phyloP scores from a whole-genome alignment of 768 basidiomycete species.

The Mycena venus region DNA sequence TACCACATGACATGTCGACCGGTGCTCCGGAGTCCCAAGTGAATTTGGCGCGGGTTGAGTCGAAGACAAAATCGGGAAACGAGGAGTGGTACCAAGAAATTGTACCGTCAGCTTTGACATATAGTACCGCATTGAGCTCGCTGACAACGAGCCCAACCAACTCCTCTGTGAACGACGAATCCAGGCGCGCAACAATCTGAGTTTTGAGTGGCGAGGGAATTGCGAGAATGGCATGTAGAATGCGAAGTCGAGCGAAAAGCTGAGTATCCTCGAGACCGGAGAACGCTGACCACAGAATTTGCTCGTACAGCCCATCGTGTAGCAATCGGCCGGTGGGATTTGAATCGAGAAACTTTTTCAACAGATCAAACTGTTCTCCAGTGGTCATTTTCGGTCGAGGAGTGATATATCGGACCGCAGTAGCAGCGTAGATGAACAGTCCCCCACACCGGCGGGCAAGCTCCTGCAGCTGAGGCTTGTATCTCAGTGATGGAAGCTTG shows the following conservation, averaged over 20 bases:
- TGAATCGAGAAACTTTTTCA: background rate
- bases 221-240: background rate
- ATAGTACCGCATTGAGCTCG: conserved; percentile 37
- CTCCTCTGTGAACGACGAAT: background rate
- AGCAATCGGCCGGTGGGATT: background rate
- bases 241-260: background rate
- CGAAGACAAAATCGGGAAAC: conserved; percentile 38
- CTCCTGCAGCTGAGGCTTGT: conserved; percentile 7
- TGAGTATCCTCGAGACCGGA: background rate
- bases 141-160: conserved; percentile 19
- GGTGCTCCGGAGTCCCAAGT: background rate
- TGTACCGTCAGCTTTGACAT: conserved; percentile 19
- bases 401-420: conserved; percentile 35
- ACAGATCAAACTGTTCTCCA: background rate
- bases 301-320: background rate
- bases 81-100: conserved; percentile 40
- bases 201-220: background rate
- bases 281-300: background rate
- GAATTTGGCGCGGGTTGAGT: conserved; percentile 24
- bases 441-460: conserved; percentile 35
- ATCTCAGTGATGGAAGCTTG: background rate
- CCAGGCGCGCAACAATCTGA: background rate
- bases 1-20: conserved; percentile 24
- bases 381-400: background rate
- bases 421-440: conserved; percentile 46